phyloP scores from a whole-genome alignment of 2,329 filamentous ascomycete genomes.

The Alternaria atra region DNA sequence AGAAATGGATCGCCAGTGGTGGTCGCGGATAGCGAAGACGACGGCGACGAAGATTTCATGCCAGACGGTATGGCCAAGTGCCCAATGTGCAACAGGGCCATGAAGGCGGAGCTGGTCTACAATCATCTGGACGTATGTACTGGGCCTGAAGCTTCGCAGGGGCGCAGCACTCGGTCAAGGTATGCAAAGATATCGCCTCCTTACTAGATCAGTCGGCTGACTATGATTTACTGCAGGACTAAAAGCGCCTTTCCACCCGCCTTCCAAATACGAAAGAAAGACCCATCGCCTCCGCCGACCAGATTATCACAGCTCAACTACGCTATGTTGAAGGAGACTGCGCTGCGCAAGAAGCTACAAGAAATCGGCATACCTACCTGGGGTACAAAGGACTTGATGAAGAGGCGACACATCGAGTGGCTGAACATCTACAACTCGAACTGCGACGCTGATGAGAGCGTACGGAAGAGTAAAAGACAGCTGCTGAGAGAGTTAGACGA shows the following conservation, averaged over 20 bases:
- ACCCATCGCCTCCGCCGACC: slow-evolving; percentile 52
- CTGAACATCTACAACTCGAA: slow-evolving; percentile 97
- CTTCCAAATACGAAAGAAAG: slow-evolving; percentile 39
- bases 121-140: slow-evolving; percentile 79
- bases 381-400: slow-evolving; percentile 74
- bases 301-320: slow-evolving; percentile 82
- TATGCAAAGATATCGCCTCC: slow-evolving; percentile 23
- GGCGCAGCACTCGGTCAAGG: slow-evolving; percentile 43
- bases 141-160: slow-evolving; percentile 43
- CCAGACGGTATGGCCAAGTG: slow-evolving; percentile 80
- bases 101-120: slow-evolving; percentile 82
- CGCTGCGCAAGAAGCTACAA: slow-evolving; percentile 79
- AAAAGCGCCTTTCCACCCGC: slow-evolving; percentile 32
- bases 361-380: slow-evolving; percentile 79
- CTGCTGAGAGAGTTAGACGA: slow-evolving; percentile 80
- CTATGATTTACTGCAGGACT: slow-evolving; percentile 19
- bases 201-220: slow-evolving; percentile 15
- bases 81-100: slow-evolving; percentile 79
- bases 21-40: slow-evolving; percentile 51
- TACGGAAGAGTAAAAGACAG: slow-evolving; percentile 69
- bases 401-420: slow-evolving; percentile 89
- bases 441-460: slow-evolving; percentile 79
- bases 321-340: slow-evolving; percentile 80
- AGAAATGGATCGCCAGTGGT: slow-evolving; percentile 45
- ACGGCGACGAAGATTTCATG: slow-evolving; percentile 56